Conservation (phyloP, 2,329 filamentous ascomycete species). For the Pestalotiopsis sp. region DNA sequence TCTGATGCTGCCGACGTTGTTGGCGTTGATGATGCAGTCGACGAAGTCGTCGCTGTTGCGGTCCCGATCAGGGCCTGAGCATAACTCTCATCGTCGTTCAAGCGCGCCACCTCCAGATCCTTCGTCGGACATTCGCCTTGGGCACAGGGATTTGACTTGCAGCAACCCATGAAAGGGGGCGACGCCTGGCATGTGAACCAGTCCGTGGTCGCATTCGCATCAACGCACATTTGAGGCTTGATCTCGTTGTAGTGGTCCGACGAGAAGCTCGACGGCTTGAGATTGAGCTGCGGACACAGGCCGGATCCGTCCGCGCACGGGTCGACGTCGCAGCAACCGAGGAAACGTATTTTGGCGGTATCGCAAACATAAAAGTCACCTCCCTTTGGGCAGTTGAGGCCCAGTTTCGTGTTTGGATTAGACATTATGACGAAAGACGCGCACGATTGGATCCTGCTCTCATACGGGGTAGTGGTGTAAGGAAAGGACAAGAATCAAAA, state of each 20-base stretch:
- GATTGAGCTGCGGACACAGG: conserved; percentile 33
- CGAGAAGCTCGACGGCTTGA: conserved; percentile 36
- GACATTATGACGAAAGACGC: conserved; percentile 15
- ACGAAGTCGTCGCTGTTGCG: conserved; percentile 4
- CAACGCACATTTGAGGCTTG: conserved; percentile 34
- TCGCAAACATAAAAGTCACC: conserved; percentile 36
- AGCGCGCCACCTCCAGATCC: conserved; percentile 27
- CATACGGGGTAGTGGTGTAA: background rate
- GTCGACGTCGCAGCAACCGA: conserved; percentile 41
- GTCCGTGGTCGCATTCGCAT: conserved; percentile 18
- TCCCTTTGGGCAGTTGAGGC: conserved; percentile 33
- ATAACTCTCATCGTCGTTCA: conserved; percentile 20
- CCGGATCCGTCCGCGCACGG: conserved; percentile 37
- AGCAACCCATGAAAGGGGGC: conserved; percentile 38
- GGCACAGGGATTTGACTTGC: conserved; percentile 35
- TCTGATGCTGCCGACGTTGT: background rate
- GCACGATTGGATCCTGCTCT: background rate
- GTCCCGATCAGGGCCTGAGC: conserved; percentile 24
- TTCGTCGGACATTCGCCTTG: conserved; percentile 29
- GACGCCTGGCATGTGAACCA: conserved; percentile 38
- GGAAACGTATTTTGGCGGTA: conserved; percentile 33
- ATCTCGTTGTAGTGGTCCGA: conserved; percentile 32
- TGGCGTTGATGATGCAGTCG: background rate
- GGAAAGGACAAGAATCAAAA: background rate
- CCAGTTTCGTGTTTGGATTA: conserved; percentile 21